Evolutionary conservation across 305 asterid species (phyloP).

Genomic region (Solanum hybrid): DNA sequence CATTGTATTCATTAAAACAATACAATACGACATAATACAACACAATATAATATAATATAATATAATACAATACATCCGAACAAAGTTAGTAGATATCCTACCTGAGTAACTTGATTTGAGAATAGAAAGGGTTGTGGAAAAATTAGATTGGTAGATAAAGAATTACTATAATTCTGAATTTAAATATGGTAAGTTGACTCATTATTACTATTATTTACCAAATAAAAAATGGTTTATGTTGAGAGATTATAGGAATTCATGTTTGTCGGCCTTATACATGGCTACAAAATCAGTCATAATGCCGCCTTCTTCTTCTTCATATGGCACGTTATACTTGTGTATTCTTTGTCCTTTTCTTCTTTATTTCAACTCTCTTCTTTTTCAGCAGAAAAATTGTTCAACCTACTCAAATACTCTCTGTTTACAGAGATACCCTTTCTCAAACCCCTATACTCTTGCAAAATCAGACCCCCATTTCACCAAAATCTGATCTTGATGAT

Average conservation of each 20-base stretch:
- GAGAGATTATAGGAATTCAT: background rate
- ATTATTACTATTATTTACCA: background rate
- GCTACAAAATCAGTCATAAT: background rate
- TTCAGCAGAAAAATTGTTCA: conserved; percentile 39
- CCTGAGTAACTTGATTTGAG: background rate
- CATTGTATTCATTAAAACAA: too few relatives aligned
- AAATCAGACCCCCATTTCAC: conserved; percentile 12
- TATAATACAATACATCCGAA: background rate
- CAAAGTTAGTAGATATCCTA: background rate
- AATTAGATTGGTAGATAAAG: background rate
- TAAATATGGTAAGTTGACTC: background rate
- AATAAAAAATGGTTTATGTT: background rate
- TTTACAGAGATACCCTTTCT: conserved; percentile 27
- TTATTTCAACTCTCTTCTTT: conserved; percentile 32
- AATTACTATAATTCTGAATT: background rate
- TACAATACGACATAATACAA: too few relatives aligned
- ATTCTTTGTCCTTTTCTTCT: conserved; percentile 19
- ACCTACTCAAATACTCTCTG: conserved; percentile 16
- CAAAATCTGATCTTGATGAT: conserved; percentile 7
- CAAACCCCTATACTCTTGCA: background rate
- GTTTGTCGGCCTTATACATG: background rate
- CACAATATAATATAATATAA: too few relatives aligned
- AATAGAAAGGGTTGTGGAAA: background rate
- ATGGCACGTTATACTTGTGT: conserved; percentile 10
- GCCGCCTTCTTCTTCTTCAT: background rate